Base-by-base conservation (phyloP, 2,329 filamentous ascomycete species). In the Pseudogymnoascus sp. region DNA sequence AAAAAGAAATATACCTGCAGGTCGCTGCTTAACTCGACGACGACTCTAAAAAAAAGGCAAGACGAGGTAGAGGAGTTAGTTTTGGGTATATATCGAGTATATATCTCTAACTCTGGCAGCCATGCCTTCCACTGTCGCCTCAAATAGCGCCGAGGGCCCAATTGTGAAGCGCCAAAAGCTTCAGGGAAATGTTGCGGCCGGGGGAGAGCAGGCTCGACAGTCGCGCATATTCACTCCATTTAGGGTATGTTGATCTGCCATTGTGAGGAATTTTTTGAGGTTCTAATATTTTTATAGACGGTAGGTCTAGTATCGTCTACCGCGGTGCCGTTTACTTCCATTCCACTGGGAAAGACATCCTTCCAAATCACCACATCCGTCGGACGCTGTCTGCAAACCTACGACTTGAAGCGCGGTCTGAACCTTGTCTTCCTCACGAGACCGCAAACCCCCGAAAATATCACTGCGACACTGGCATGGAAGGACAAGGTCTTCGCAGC, bases 341-440 rank as follows among this genome's bases (percentile, higher is more conserved):
- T 95, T 33, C 89, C 93, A 0, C 80, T 96, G 14, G 94, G 94
- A 62, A 96, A 96, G 75, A 93, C 90, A 0, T 96, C 91, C 3
- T 99, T 96, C 72, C 94, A 99, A 73, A 91, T 99, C 74, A 97
- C 94, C 35, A 99, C 94, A 30, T 97, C 91, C 0, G 89, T 95
- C 64, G 94, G 93, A 64, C 84, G 87, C 69, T 90, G 88, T 62
- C 82, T 99, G 53, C 94, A 99, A 75, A 99, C 94, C 0, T 99
- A 99, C 77, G 94, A 99, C 72, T 78, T 99, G 64, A 90, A 89
- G 73, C 85, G 87, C 68, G 93, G 93, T 53, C 82, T 99, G 64
- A 93, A 95, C 69, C 84, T 99, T 58, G 85, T 97, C 69, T 99
- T 99, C 74, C 83, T 99, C 63, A 97, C 90, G 18, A 83, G 91